Evolutionary conservation across 345 rosid species (phyloP), one percentile per base, ranked within the genome.

Genomic region (Moringa oleifera): DNA sequence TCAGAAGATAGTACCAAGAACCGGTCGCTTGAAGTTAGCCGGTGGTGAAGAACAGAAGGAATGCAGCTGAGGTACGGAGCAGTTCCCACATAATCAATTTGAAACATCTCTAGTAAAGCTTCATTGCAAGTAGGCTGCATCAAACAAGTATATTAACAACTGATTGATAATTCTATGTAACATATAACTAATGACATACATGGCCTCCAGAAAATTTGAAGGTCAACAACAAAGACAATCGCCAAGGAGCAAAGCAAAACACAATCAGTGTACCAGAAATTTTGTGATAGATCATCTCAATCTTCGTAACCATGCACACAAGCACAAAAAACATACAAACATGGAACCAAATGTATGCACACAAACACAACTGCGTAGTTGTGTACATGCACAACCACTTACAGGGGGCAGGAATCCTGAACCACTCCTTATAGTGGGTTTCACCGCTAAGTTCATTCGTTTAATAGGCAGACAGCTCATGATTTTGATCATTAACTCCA

Each of bases 1-100:
- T 92, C 96, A 12, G 98, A 92, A 45, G 88, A 92, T 71, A 92
- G 80, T 25, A 92, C 93, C 78, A 92, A 75, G 83, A 92, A 89
- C 22, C 89, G 88, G 56, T 92, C 96, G 55, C 88, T 79, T 54
- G 96, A 87, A 59, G 88, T 80, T 21, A 87, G 96, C 51, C 93
- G 89, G 74, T 92, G 95, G 78, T 92, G 96, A 75, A 75, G 62
- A 11, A 79, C 74, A 63, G 81, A 89, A 46, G 98, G 98, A 55
- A 77, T 75, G 74, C 96, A 89, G 62, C 86, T 89, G 57, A 92
- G 61, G 59, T 89, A 92, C 4, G 98, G 95, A 61, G 75, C 80
- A 50, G 74, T 75, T 68, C 98, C 96, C 56, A 89, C 68, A 68
- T 87, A 92, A 65, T 82, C 78, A 33, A 87, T 79, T 54, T 71